A percentile compares a stretch with the other conserved stretches of the same genome.
Evolutionary conservation across 805 yeast species (phyloP).

Genomic region (Hanseniaspora taiwanica): DNA sequence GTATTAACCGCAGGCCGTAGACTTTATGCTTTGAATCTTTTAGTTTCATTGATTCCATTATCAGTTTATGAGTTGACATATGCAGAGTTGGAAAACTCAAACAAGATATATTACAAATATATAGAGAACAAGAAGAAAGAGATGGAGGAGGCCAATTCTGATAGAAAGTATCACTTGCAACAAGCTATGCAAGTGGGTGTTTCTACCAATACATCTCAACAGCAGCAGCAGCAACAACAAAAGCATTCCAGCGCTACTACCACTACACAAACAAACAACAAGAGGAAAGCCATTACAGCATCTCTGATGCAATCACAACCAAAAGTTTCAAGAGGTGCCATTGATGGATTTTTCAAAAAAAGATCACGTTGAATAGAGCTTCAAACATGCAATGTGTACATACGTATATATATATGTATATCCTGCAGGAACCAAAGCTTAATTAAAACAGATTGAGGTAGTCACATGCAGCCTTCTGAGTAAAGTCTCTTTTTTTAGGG

Average conservation of each 20-base stretch:
- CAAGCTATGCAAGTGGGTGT: constrained; percentile 14
- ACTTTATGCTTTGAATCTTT: constrained; percentile 25
- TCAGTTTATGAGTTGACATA: constrained; percentile 22
- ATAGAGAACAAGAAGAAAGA: constrained; percentile 8
- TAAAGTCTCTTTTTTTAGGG: no score
- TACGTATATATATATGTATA: no score
- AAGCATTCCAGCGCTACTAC: constrained; percentile 10
- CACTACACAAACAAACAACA: no score
- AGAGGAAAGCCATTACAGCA: constrained; percentile 15
- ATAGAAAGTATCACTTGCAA: constrained; percentile 20
- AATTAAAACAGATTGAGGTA: no score
- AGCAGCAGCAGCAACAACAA: constrained; percentile 6
- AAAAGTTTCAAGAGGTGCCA: constrained; percentile 50
- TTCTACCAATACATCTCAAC: constrained; percentile 9
- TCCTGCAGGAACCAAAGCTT: no score
- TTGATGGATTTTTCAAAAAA: constrained; percentile 53
- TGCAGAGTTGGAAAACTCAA: constrained; percentile 21
- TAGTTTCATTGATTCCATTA: constrained; percentile 37
- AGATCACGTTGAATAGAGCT: no score
- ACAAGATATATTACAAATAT: constrained; percentile 21
- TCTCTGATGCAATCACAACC: no score
- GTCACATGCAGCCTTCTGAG: no score
- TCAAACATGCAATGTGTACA: no score
- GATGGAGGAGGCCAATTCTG: constrained; percentile 19
- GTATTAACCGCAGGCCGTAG: constrained; percentile 26